These are phyloP conservation scores for Pestalotiopsis sp. DNA, from an alignment of 2,329 filamentous ascomycete genomes.

Conservation along the genomic window DNA sequence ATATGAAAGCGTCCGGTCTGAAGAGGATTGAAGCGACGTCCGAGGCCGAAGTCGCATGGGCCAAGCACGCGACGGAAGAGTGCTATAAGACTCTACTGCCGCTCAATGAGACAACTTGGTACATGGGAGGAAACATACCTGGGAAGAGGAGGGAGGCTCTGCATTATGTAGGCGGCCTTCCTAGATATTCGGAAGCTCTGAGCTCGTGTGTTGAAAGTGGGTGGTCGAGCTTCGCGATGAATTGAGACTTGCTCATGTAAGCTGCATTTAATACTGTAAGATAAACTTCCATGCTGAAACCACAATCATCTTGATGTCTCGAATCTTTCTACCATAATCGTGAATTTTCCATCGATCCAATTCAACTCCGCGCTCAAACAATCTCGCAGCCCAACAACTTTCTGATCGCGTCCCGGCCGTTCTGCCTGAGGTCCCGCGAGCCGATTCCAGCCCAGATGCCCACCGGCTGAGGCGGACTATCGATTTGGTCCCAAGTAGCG, in stretches of 20 bases:
- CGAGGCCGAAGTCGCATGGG: not conserved
- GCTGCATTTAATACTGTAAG: no score
- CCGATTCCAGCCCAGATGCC: not conserved
- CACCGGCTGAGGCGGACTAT: not conserved
- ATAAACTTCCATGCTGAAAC: no score
- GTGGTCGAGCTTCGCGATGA: not conserved
- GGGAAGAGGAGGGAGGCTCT: not conserved
- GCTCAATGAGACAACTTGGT: not conserved
- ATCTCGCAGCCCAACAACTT: not conserved
- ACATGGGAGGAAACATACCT: not conserved
- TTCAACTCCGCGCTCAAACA: no score
- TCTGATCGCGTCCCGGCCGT: not conserved
- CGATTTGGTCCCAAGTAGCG: not conserved
- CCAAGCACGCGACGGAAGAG: not conserved
- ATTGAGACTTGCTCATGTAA: not conserved
- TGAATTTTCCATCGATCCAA: no score
- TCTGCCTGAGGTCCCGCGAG: not conserved
- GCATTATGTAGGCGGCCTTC: not conserved
- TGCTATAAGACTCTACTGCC: not conserved
- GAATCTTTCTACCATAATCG: no score
- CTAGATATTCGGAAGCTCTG: not conserved
- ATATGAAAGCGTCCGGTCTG: not conserved
- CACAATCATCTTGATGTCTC: no score
- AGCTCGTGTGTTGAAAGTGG: not conserved
- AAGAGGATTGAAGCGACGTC: not conserved